Percentiles rank a stretch among this genome's conserved stretches.
These are phyloP conservation scores for Trichopus zeylanicus DNA, from an alignment of 116 monocot species.

Conservation along the genomic window DNA sequence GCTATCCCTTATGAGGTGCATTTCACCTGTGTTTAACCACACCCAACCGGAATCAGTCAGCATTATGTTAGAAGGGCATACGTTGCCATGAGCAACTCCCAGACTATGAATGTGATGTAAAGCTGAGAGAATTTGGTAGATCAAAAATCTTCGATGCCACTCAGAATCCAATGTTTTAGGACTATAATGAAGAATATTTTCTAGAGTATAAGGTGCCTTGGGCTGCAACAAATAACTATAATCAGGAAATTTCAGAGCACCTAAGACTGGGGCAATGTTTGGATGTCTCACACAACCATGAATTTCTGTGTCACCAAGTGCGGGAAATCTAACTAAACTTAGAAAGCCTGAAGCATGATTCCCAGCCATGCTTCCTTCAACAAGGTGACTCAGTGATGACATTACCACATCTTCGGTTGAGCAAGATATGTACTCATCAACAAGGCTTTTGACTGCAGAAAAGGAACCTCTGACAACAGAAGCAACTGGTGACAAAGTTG, in stretches of 20 bases:
- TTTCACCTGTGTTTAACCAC: constrained; percentile 55
- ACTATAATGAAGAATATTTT: constrained; percentile 70
- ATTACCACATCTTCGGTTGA: constrained; percentile 65
- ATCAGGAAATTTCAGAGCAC: constrained; percentile 32
- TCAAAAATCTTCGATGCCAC: constrained; percentile 78
- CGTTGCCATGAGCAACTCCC: constrained; percentile 65
- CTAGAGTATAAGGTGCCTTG: constrained; percentile 63
- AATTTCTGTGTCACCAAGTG: constrained; percentile 22
- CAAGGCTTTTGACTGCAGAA: constrained; percentile 30
- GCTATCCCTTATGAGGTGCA: constrained; percentile 11
- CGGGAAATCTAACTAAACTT: constrained; percentile 50
- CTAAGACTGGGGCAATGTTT: constrained; percentile 70
- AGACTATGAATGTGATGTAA: constrained; percentile 60
- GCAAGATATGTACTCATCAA: constrained; percentile 27
- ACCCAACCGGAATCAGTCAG: constrained; percentile 66
- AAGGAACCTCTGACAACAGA: constrained; percentile 25
- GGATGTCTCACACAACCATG: constrained; percentile 66
- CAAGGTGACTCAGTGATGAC: constrained; percentile 57
- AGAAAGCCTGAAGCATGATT: constrained; percentile 37
- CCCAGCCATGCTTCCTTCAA: constrained; percentile 36
- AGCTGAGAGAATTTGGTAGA: constrained; percentile 80
- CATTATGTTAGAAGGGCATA: constrained; percentile 62
- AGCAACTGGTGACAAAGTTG: constrained; percentile 33
- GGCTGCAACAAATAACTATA: constrained; percentile 52
- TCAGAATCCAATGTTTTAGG: constrained; percentile 68